phyloP scores from a whole-genome alignment of 1,284 basidiomycete genomes.

The Boletus subluridellus region DNA sequence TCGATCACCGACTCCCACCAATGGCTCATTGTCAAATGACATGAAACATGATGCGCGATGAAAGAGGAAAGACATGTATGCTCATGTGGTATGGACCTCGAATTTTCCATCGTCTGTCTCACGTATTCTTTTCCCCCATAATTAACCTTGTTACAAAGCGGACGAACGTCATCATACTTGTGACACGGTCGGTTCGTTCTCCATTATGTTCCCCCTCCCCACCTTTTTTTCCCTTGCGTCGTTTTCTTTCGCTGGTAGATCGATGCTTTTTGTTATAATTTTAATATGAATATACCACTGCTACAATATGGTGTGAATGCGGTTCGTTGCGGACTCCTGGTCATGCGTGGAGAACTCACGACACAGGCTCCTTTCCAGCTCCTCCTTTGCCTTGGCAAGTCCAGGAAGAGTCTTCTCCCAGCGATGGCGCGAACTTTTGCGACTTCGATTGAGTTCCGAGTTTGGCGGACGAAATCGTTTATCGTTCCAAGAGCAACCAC shows the following conservation, averaged over 20 bases:
- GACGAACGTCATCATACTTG: conserved; percentile 11
- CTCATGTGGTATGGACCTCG: conserved; percentile 25
- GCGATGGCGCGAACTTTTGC: no score
- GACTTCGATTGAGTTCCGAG: no score
- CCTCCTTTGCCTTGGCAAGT: background rate
- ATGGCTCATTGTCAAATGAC: conserved; percentile 12
- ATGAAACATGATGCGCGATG: conserved; percentile 4
- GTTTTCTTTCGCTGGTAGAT: conserved; percentile 3
- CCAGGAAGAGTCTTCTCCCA: no score
- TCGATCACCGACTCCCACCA: conserved; percentile 13
- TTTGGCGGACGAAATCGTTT: no score
- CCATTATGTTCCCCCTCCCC: background rate
- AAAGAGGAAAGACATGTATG: conserved; percentile 15
- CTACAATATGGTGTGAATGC: background rate
- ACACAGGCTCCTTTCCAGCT: no score
- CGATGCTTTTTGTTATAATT: conserved; percentile 7
- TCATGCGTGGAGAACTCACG: background rate
- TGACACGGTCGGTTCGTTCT: conserved; percentile 32
- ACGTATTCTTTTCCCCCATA: conserved; percentile 10
- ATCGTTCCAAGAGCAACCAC: no score
- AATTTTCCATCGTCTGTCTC: conserved; percentile 23
- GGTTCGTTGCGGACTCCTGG: background rate
- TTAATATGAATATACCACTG: conserved; percentile 28
- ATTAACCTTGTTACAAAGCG: conserved; percentile 22
- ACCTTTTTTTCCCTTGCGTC: background rate